phyloP scores from a whole-genome alignment of 2,329 filamentous ascomycete genomes.

The Stagonosporopsis cucurbitacearum region DNA sequence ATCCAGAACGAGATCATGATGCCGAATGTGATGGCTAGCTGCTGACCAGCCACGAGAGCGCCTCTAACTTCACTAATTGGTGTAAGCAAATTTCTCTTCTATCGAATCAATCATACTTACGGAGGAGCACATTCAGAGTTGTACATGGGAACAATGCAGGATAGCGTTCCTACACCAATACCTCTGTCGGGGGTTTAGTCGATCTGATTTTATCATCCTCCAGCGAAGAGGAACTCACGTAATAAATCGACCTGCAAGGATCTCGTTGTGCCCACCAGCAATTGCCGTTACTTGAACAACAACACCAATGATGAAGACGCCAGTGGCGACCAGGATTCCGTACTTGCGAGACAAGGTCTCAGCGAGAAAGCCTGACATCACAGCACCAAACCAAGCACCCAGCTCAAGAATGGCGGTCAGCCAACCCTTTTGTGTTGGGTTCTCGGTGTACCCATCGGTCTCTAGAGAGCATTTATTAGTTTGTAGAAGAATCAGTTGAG shows the following conservation, averaged over 20 bases:
- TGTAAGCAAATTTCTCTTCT: not conserved
- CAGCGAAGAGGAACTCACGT: conserved; percentile 51
- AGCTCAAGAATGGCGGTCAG: conserved; percentile 72
- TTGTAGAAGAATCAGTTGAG: not conserved
- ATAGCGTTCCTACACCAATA: conserved; percentile 72
- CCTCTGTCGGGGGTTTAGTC: conserved; percentile 42
- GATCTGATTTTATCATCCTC: conserved; percentile 18
- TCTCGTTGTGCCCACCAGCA: conserved; percentile 62
- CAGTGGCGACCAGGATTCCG: conserved; percentile 69
- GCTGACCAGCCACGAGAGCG: conserved; percentile 69
- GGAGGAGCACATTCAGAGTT: conserved; percentile 58
- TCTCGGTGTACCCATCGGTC: conserved; percentile 50
- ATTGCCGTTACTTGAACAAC: conserved; percentile 71
- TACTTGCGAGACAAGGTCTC: conserved; percentile 73
- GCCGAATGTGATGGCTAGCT: conserved; percentile 65
- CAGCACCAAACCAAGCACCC: conserved; percentile 76
- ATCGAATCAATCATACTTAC: conserved; percentile 15
- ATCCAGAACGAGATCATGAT: conserved; percentile 44
- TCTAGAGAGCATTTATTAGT: conserved; percentile 35
- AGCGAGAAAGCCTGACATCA: conserved; percentile 74
- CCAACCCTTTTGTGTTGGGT: conserved; percentile 55
- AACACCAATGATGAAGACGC: conserved; percentile 73
- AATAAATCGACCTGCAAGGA: conserved; percentile 74
- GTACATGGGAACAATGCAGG: conserved; percentile 69
- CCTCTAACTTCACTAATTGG: conserved; percentile 67